Evolutionary conservation across 345 rosid species (phyloP), one percentile per base, ranked within the genome.

Genomic region (Linum trigynum): DNA sequence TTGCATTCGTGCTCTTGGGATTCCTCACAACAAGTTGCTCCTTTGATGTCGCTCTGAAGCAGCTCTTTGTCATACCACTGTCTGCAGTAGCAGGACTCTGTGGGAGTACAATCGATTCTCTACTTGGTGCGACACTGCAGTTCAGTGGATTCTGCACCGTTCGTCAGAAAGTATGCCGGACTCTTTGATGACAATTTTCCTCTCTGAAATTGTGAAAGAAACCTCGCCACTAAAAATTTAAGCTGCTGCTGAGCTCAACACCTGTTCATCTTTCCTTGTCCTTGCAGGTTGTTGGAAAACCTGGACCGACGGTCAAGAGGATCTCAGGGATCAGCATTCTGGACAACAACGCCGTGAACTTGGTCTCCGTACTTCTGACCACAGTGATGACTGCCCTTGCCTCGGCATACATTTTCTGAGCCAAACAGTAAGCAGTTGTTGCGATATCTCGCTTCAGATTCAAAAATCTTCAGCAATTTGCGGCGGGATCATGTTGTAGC

Each of bases 131-230:
- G 56, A 94, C 95, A 8, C 68, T 94, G 32, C 97, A 90, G 72
- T 94, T 80, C 84, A 94, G 99, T 69, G 99, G 99, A 38, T 90
- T 83, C 82, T 94, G 99, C 73, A 74, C 86, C n/a, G 85, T 94
- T 62, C 89, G 96, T 36, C 88, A 86, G 61, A 94, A 88, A 84
- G 97, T 90, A 77, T 78, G 77, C 64, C 55, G 3, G 5, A 43
- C 53, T 14, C 61, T 68, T 61, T 59, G 65, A 5, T 15, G 7
- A 16, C 12, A 17, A 66, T 68, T 45, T 64, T 15, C 43, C 15
- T 5, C 39, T 2, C 7, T 8, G 45, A 41, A 41, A 41, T 41
- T 23, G 32, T 23, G 32, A 23, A 23, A 23, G 32, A 23, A 23
- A 23, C 32, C 32, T 0, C 32, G 1, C 32, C 32, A 23, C 32